Base-by-base conservation (phyloP, 73 alveolate species). In the Durusdinium trenchii region DNA sequence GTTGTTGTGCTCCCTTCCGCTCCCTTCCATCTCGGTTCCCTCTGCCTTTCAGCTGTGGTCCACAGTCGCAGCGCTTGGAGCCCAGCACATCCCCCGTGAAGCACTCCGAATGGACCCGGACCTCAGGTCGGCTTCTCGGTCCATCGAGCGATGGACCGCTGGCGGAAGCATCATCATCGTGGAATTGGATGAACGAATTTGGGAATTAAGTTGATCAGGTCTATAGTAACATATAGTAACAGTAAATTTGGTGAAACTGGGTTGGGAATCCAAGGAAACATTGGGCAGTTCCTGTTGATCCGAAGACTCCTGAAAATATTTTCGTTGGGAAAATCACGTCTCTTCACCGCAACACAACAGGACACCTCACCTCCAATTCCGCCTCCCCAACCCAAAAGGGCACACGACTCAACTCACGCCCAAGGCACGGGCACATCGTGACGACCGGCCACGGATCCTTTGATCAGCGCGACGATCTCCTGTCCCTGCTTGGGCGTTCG, bases 21-120 rank as follows among this genome's bases (percentile, higher is more conserved):
- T 32, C 30, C 30, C 30, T 23, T 57, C 10, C 84, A 71, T 9
- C 46, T 71, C 14, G 46, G 18, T 71, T 71, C 84, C 43, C 18
- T 12, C 43, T 14, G 82, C 95, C 71, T 51, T 61, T 81, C 95
- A 86, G 61, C 67, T 86, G 95, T 60, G 50, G 93, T 46, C 99
- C 99, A 47, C 99, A 93, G 82, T 93, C 99, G 38, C 99, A 93
- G 54, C 99, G 99, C 69, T 76, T 93, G 83, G 99, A 93, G 99
- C 99, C 99, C 82, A 93, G 67, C 51, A 93, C 92, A 79, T 93
- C 99, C 28, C 99, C 99, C 32, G 99, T 93, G 99, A 93, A 93
- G 82, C 99, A 93, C 82, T 93, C 99, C 3, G 99, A 93, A 47
- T 93, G 99, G 48, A 93, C 92, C 28, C 99, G 99, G 40, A 93